phyloP scores from a whole-genome alignment of 441 rosid genomes.

The Populus hybrid region DNA sequence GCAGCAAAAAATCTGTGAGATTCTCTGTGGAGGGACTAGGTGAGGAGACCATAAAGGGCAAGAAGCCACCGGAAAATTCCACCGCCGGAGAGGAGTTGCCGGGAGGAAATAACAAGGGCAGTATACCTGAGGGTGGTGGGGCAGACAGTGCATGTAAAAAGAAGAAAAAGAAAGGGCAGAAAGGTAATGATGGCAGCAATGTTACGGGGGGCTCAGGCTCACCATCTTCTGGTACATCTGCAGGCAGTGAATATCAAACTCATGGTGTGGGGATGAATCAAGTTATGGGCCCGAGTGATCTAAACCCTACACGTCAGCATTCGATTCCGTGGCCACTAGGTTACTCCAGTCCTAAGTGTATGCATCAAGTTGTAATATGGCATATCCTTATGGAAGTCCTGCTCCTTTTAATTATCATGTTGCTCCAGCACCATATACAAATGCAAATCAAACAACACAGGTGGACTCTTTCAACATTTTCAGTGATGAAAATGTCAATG shows the following conservation, averaged over 20 bases:
- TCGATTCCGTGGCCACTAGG: slow-evolving; percentile 14
- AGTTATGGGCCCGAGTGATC: slow-evolving; percentile 18
- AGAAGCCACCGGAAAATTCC: slow-evolving; percentile 7
- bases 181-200: background rate
- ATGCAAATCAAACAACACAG: slow-evolving; percentile 4
- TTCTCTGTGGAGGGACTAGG: background rate
- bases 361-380: slow-evolving; percentile 14
- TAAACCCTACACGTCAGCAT: slow-evolving; percentile 13
- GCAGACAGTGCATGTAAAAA: slow-evolving; percentile 6
- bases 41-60: background rate
- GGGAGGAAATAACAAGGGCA: background rate
- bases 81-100: background rate
- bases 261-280: slow-evolving; percentile 1
- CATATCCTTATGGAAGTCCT: slow-evolving; percentile 9
- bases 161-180: slow-evolving; percentile 18
- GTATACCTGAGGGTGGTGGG: background rate
- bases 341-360: slow-evolving; percentile 8
- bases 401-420: slow-evolving; percentile 7
- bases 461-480: slow-evolving; percentile 22
- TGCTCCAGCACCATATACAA: background rate
- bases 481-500: slow-evolving; percentile 32
- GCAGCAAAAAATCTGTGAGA: background rate
- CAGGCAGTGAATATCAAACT: background rate
- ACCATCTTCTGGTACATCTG: slow-evolving; percentile 10
- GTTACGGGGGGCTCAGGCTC: background rate